These are phyloP conservation scores for Helotiales sp. DNA, from an alignment of 2,329 filamentous ascomycete genomes.

Conservation along the genomic window DNA sequence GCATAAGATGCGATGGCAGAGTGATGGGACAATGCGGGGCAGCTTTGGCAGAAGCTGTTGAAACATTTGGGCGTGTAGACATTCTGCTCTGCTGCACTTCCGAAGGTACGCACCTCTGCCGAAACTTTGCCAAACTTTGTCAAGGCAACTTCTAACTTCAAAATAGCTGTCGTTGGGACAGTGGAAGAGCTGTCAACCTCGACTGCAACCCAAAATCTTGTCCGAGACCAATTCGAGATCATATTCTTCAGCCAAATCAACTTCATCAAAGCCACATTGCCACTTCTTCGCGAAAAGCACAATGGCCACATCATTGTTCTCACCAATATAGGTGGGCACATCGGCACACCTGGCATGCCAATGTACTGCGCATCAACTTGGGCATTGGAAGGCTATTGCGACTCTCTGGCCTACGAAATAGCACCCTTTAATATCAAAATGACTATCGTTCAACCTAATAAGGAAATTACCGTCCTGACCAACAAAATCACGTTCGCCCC, in stretches of 20 bases:
- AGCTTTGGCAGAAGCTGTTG: slow-evolving; percentile 82
- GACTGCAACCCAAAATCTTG: slow-evolving; percentile 71
- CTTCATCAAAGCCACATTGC: slow-evolving; percentile 86
- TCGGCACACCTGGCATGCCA: slow-evolving; percentile 87
- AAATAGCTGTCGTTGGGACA: slow-evolving; percentile 76
- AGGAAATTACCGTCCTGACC: slow-evolving; percentile 85
- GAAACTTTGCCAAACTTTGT: background rate
- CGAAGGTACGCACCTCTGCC: slow-evolving; percentile 58
- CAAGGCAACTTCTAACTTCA: slow-evolving; percentile 2
- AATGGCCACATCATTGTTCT: slow-evolving; percentile 89
- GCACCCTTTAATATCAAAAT: slow-evolving; percentile 96
- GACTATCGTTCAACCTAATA: slow-evolving; percentile 92
- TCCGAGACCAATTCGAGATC: slow-evolving; percentile 88
- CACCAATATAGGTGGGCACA: slow-evolving; percentile 86
- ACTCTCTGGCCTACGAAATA: slow-evolving; percentile 93
- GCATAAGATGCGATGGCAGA: slow-evolving; percentile 63
- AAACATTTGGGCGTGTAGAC: slow-evolving; percentile 83
- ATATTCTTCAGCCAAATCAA: slow-evolving; percentile 97
- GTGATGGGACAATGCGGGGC: slow-evolving; percentile 46
- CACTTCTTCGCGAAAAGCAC: slow-evolving; percentile 74
- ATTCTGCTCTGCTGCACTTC: slow-evolving; percentile 88
- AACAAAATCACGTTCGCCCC: slow-evolving; percentile 86
- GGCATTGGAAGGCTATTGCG: slow-evolving; percentile 94
- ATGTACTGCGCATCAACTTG: slow-evolving; percentile 92
- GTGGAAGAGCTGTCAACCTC: slow-evolving; percentile 85